A percentile compares a stretch with the other conserved stretches of the same genome.
Conservation (phyloP, 768 basidiomycete genomes). For the Pleurotus giganteus region DNA sequence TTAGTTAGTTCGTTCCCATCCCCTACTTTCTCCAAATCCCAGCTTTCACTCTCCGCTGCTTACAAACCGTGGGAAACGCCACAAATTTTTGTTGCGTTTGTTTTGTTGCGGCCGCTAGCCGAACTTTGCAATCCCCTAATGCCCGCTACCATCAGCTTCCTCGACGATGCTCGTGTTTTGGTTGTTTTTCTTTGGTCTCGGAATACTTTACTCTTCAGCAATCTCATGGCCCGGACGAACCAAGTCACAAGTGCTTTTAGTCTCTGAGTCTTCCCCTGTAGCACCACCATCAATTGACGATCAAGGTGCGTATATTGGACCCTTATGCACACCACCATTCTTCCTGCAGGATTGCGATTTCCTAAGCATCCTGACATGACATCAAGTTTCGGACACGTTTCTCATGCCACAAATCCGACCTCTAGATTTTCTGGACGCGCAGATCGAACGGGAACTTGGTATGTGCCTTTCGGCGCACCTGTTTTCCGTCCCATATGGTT, state of each 20-base stretch:
- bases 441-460: not conserved
- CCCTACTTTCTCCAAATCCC: no score
- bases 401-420: not conserved
- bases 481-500: not conserved
- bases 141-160: not conserved
- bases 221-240: conserved; percentile 1
- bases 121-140: not conserved
- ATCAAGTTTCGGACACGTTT: conserved; percentile 3
- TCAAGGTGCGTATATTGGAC: conserved; percentile 1
- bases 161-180: not conserved
- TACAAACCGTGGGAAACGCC: no score
- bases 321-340: not conserved
- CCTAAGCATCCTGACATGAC: not conserved
- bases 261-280: not conserved
- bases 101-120: not conserved
- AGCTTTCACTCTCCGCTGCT: no score
- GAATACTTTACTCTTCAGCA: not conserved
- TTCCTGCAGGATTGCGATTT: not conserved
- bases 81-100: not conserved
- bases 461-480: not conserved
- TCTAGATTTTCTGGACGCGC: not conserved
- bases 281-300: not conserved
- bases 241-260: not conserved
- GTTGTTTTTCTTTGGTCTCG: not conserved
- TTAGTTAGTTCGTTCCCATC: no score